Conservation (phyloP, 768 basidiomycete species). For the Lactifluus rugatus region DNA sequence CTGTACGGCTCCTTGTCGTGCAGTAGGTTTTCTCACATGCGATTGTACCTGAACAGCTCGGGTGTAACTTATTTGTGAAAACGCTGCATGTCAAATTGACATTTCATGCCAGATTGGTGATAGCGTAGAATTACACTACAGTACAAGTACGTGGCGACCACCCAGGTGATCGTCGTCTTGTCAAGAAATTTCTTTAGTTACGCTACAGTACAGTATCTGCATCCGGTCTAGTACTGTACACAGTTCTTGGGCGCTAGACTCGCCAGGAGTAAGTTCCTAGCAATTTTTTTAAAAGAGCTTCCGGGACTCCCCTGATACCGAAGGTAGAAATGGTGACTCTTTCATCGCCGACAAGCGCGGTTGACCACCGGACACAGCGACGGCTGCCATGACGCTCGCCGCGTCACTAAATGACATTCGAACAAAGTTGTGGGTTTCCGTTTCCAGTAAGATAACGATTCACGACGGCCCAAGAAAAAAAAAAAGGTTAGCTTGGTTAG, state of each 20-base stretch:
- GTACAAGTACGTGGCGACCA: no score
- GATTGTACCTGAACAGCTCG: neutral
- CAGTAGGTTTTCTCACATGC: neutral
- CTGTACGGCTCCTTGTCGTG: neutral
- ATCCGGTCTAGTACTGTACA: no score
- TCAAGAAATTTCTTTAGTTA: no score
- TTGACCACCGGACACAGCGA: constrained; percentile 19
- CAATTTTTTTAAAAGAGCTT: neutral
- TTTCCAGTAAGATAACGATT: neutral
- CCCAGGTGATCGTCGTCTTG: neutral
- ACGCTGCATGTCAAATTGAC: neutral
- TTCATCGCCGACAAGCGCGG: constrained; percentile 24
- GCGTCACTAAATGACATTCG: constrained; percentile 24
- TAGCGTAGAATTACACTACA: neutral
- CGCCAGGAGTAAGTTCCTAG: no score
- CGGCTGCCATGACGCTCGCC: constrained; percentile 25
- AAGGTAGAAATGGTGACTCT: constrained; percentile 26
- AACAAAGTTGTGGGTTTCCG: no score
- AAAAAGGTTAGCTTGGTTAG: neutral
- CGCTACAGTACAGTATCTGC: no score
- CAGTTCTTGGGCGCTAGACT: no score
- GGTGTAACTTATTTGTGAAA: neutral
- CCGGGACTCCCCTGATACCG: constrained; percentile 20
- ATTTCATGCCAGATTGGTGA: neutral
- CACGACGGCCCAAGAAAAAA: no score